Percentiles rank a stretch among this genome's conserved stretches.
Conservation (phyloP, 768 basidiomycete species). For the Suillus sp. region DNA sequence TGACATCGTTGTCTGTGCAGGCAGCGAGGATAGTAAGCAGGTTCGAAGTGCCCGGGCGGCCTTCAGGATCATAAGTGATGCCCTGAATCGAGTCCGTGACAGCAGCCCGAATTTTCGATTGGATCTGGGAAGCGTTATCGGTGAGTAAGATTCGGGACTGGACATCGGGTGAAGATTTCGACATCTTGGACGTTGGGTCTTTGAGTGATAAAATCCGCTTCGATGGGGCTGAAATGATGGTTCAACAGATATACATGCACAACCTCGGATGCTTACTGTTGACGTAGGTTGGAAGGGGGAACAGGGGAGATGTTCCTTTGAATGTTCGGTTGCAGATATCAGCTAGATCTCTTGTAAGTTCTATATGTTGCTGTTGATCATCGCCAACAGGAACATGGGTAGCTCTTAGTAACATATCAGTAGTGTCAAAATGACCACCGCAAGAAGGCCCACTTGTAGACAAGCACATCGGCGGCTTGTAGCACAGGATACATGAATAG, state of each 20-base stretch:
- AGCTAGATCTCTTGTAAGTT: constrained; percentile 83
- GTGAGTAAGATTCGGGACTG: constrained; percentile 86
- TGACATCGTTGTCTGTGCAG: constrained; percentile 54
- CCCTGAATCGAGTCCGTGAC: constrained; percentile 81
- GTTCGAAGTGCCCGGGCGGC: constrained; percentile 84
- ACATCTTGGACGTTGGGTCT: constrained; percentile 90
- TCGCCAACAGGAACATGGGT: constrained; percentile 97
- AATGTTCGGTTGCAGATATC: constrained; percentile 79
- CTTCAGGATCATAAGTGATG: constrained; percentile 77
- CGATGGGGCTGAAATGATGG: constrained; percentile 59
- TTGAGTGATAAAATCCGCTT: constrained; percentile 84
- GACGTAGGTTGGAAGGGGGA: constrained; percentile 71
- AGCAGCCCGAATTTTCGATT: constrained; percentile 71
- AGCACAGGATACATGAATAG: constrained; percentile 91
- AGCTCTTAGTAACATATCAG: constrained; percentile 48
- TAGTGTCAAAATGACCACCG: neutral
- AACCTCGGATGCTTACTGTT: constrained; percentile 55
- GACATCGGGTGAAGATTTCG: constrained; percentile 82
- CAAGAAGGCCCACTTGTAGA: constrained; percentile 63
- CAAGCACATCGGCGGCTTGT: constrained; percentile 90
- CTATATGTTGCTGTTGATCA: constrained; percentile 94
- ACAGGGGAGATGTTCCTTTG: constrained; percentile 47
- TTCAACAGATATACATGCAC: neutral
- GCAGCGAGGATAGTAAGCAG: constrained; percentile 79
- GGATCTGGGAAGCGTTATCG: constrained; percentile 63